A percentile compares a stretch with the other conserved stretches of the same genome.
These are phyloP conservation scores for Paramecium octaurelia DNA, from an alignment of 73 alveolate genomes.

Conservation along the genomic window DNA sequence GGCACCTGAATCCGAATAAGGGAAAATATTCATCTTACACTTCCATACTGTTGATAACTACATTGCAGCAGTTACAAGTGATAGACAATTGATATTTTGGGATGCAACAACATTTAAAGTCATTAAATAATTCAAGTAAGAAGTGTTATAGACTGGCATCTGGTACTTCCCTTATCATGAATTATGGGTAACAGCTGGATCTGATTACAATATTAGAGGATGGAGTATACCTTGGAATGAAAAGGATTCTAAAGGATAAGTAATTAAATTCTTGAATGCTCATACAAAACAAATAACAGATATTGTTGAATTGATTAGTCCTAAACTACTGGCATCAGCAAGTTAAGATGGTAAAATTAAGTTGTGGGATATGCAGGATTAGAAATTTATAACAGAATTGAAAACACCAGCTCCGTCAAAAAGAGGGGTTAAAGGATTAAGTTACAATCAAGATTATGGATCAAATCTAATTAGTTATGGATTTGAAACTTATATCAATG, in stretches of 20 bases:
- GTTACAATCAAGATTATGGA: slow-evolving; percentile 85
- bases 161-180: slow-evolving; percentile 91
- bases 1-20: slow-evolving; percentile 57
- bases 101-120: slow-evolving; percentile 71
- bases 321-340: slow-evolving; percentile 90
- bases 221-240: slow-evolving; percentile 77
- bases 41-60: slow-evolving; percentile 29
- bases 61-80: slow-evolving; percentile 82
- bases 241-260: slow-evolving; percentile 72
- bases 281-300: slow-evolving; percentile 88
- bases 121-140: slow-evolving; percentile 69
- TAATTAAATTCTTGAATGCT: slow-evolving; percentile 66
- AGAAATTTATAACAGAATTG: slow-evolving; percentile 74
- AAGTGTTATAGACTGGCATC: slow-evolving; percentile 73
- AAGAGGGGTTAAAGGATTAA: slow-evolving; percentile 84
- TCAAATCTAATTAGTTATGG: slow-evolving; percentile 89
- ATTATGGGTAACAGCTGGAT: slow-evolving; percentile 94
- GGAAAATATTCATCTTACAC: slow-evolving; percentile 17
- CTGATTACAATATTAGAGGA: slow-evolving; percentile 72
- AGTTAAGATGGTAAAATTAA: slow-evolving; percentile 86
- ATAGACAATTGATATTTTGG: slow-evolving; percentile 75
- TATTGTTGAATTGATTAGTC: slow-evolving; percentile 81
- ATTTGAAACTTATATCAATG: slow-evolving; percentile 87
- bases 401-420: slow-evolving; percentile 78
- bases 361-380: slow-evolving; percentile 82